Evolutionary conservation across 2,329 filamentous ascomycete species (phyloP).

Genomic region (Curvularia verruculosa): DNA sequence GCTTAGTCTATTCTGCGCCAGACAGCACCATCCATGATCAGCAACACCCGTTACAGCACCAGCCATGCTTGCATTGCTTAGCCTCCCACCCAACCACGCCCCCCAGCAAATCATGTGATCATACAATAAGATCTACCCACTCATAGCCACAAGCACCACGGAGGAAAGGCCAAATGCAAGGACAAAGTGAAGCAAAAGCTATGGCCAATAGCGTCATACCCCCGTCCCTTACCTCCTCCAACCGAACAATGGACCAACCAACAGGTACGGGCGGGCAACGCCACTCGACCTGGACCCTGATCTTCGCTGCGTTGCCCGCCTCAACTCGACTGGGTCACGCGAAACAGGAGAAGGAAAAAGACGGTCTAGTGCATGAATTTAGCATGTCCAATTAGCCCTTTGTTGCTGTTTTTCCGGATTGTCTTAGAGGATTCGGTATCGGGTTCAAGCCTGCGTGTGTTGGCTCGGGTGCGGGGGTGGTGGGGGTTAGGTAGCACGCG

Average conservation of each 20-base stretch:
- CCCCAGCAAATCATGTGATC: neutral
- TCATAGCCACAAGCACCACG: neutral
- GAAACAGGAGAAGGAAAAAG: neutral
- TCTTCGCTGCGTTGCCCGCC: constrained; percentile 10
- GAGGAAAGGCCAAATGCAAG: neutral
- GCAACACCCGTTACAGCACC: neutral
- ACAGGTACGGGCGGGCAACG: neutral
- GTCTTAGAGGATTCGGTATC: neutral
- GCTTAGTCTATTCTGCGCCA: neutral
- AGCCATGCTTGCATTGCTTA: neutral
- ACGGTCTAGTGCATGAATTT: neutral
- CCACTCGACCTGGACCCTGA: neutral
- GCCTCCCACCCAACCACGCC: neutral
- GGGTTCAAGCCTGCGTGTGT: too few species aligned
- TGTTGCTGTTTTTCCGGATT: neutral
- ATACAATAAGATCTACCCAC: neutral
- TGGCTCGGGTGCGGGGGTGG: neutral
- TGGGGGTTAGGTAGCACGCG: neutral
- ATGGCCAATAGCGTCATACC: constrained; percentile 14
- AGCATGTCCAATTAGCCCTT: neutral
- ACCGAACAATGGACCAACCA: neutral
- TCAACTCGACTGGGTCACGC: neutral
- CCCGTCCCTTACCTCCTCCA: neutral
- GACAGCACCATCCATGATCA: neutral
- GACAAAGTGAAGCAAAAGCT: constrained; percentile 5